Base-by-base conservation (phyloP, 495 filamentous ascomycete species). In the Cercophora samala region DNA sequence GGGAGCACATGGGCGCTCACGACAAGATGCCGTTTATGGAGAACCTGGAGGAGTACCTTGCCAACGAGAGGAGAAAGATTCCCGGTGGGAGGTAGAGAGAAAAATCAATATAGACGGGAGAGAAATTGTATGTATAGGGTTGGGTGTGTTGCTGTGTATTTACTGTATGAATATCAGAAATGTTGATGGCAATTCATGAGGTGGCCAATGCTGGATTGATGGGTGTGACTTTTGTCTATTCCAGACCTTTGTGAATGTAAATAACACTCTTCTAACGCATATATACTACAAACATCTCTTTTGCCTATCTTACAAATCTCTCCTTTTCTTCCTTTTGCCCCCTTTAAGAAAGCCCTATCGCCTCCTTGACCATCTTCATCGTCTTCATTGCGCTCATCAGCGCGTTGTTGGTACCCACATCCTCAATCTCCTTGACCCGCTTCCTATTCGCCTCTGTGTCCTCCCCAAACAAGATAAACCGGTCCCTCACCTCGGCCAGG, bases 381-480 rank as follows among this genome's bases (percentile, higher is more conserved):
- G 90, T 97, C 62, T 74, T 70, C 65, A 84, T 82, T 0, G 93
- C 91, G 72, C 84, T 92, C 73, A 32, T 79, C 76, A 18, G 93
- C 93, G 70, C 77, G 84, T 62, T 70, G 72, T 1, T n/a, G n/a
- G 83, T 84, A 2, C 92, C 92, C 32, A 85, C 73, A n/a, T 76
- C 78, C 4, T 85, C 85, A 46, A 93, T 78, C 56, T 82, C 73
- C 25, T 88, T 83, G 25, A 97, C 67, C 19, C 37, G 11, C 8
- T 66, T 32, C 29, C 77, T 82, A 17, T 80, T 73, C 59, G 0
- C 11, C 17, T 60, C 58, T 18, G 24, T 19, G 8, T 83, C 78
- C 64, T 83, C 78, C 64, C 89, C 76, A 8, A 91, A 70, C 19
- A 81, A 75, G 19, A 77, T 53, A 72, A 89, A 96, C 63, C 79